A percentile compares a stretch with the other conserved stretches of the same genome.
phyloP scores from a whole-genome alignment of 1,139 yeast species.

The Petasospora rhodanensis region DNA sequence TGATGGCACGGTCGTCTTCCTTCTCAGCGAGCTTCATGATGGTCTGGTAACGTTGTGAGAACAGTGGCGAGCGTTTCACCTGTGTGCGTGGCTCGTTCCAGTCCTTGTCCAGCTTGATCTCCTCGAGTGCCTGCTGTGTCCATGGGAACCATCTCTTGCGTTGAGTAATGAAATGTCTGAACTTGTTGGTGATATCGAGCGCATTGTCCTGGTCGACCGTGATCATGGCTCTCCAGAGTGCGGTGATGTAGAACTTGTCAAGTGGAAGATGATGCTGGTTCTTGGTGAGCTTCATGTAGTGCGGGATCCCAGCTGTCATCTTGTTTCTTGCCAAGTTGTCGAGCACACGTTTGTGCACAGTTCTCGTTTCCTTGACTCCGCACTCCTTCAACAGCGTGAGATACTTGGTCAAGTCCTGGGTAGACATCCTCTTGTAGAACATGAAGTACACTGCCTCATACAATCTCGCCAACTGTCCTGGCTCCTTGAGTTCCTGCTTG shows the following conservation, averaged over 20 bases:
- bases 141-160: constrained; percentile 5
- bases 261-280: constrained; percentile 2
- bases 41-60: constrained; percentile 1
- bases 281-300: constrained; percentile 4
- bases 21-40: constrained; percentile 1
- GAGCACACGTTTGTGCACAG: constrained; percentile 5
- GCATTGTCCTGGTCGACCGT: constrained; percentile 2
- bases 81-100: not conserved
- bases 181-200: constrained; percentile 3
- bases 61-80: constrained; percentile 1
- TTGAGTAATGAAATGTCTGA: constrained; percentile 2
- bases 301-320: constrained; percentile 1
- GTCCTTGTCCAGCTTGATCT: constrained; percentile 1
- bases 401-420: constrained; percentile 9
- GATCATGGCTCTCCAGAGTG: constrained; percentile 7
- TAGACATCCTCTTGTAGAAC: constrained; percentile 8
- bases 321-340: constrained; percentile 4
- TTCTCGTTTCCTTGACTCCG: constrained; percentile 4
- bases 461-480: constrained; percentile 7
- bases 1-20: constrained; percentile 9
- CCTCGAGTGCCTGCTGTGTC: constrained; percentile 3
- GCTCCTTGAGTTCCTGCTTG: constrained; percentile 1
- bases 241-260: constrained; percentile 5
- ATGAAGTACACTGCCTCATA: constrained; percentile 10
- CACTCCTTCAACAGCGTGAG: constrained; percentile 10